Conservation (phyloP, 805 yeast genomes). For the Vanderwaltozyma polyspora region DNA sequence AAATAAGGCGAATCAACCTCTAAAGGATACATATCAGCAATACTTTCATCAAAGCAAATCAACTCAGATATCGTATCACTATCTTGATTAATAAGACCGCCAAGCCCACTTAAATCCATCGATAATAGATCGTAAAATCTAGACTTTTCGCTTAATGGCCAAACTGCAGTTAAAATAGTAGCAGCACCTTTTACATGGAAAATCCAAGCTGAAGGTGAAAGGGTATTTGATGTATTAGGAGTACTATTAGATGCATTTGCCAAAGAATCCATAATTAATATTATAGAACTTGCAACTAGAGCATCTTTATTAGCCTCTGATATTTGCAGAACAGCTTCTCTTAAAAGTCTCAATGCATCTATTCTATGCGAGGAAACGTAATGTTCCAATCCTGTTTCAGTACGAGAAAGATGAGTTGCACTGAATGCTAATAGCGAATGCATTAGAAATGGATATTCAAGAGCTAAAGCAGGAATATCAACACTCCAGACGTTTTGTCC, state of each 20-base stretch:
- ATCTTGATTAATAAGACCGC: conserved; percentile 40
- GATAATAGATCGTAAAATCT: conserved; percentile 60
- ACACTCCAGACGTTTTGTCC: conserved; percentile 72
- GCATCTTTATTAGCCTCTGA: conserved; percentile 84
- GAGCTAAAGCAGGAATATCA: conserved; percentile 81
- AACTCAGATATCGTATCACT: conserved; percentile 41
- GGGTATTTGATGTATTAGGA: conserved; percentile 21
- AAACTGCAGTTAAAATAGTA: conserved; percentile 85
- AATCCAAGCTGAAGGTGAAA: conserved; percentile 93
- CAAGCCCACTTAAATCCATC: conserved; percentile 84
- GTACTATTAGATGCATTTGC: conserved; percentile 69
- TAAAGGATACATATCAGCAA: conserved; percentile 80
- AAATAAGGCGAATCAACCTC: conserved; percentile 75
- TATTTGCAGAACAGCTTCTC: conserved; percentile 80
- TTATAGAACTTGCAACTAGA: conserved; percentile 79
- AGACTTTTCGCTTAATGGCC: conserved; percentile 72
- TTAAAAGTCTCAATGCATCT: conserved; percentile 66
- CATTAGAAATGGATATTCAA: conserved; percentile 82
- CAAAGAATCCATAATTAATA: conserved; percentile 82
- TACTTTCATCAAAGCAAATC: conserved; percentile 76
- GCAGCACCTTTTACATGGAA: conserved; percentile 97
- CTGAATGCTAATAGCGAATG: conserved; percentile 84
- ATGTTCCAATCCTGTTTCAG: conserved; percentile 64
- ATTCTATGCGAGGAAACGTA: conserved; percentile 79
- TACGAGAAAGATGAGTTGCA: conserved; percentile 80